phyloP scores from a whole-genome alignment of 2,329 filamentous ascomycete genomes.

The Akanthomyces uredinophilus region DNA sequence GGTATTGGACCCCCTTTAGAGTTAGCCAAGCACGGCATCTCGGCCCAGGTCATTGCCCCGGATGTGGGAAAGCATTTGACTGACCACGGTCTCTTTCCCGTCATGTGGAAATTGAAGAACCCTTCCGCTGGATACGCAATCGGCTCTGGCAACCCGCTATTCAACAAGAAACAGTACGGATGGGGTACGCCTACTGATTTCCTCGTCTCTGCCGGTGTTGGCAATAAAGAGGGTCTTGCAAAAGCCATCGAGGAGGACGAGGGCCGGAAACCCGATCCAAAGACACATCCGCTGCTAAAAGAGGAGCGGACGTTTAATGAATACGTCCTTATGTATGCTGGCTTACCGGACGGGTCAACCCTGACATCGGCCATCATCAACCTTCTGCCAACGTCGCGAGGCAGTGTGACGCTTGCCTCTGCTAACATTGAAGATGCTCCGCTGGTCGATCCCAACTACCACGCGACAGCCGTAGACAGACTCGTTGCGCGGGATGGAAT shows the following conservation, averaged over 20 bases:
- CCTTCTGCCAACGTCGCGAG: slow-evolving; percentile 24
- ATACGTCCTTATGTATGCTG: slow-evolving; percentile 19
- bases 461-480: slow-evolving; percentile 26
- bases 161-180: slow-evolving; percentile 31
- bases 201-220: slow-evolving; percentile 26
- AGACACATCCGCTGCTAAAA: slow-evolving; percentile 29
- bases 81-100: slow-evolving; percentile 25
- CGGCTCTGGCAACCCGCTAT: slow-evolving; percentile 31
- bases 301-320: slow-evolving; percentile 19
- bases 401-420: slow-evolving; percentile 22
- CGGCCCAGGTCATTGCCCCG: slow-evolving; percentile 37
- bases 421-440: slow-evolving; percentile 19
- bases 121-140: slow-evolving; percentile 28
- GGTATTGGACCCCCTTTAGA: slow-evolving; percentile 39
- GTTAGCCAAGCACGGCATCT: slow-evolving; percentile 37
- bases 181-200: slow-evolving; percentile 34
- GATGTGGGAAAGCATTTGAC: slow-evolving; percentile 44
- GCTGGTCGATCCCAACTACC: slow-evolving; percentile 27
- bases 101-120: slow-evolving; percentile 28
- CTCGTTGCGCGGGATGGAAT: slow-evolving; percentile 26
- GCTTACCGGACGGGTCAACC: slow-evolving; percentile 20
- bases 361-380: slow-evolving; percentile 20
- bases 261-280: slow-evolving; percentile 25
- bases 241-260: slow-evolving; percentile 31
- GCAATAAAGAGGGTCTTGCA: slow-evolving; percentile 23